Base-by-base conservation (phyloP, 805 yeast species). In the Saturnispora galanensis region DNA sequence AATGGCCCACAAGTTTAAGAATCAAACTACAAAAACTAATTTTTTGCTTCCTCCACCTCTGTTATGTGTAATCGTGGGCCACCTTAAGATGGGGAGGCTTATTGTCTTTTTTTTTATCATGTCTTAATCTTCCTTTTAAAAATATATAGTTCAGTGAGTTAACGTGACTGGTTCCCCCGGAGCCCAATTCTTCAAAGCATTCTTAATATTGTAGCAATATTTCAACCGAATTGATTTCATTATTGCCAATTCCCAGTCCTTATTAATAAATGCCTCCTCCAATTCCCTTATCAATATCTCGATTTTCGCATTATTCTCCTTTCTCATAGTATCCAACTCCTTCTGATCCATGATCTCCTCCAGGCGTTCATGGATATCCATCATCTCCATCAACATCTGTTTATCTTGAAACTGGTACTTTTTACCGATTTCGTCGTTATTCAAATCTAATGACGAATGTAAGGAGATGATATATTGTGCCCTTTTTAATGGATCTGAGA, bases 331-430 rank as follows among this genome's bases (percentile, higher is more conserved):
- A 1, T 63, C 71, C 30, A 85, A 67, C 39, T 85, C 95, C 2
- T 69, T 64, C 41, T 76, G 82, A 42, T 63, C 64, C 1, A 67
- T 65, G 5, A 86, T 80, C 51, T 77, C 77, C 49, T 85, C 94
- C 46, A 89, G 65, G 35, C 76, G 74, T 61, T 90, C 98, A 58
- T 89, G 93, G 4, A 86, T 77, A 51, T 87, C 94, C 63, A 90
- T 67, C 17, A 90, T 83, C 37, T 77, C 76, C 81, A 86, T 75
- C 35, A 90, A 64, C 56, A 85, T 65, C 12, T 67, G 72, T 46
- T 80, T 77, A 47, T 64, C 66, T 47, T 63, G 55, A 44, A 63
- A 59, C 39, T 64, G 65, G 31, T 55, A 56, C 31, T 52, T 57
- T 46, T 69, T 70, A 7, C 70, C 67, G 15, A 64, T 62, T 6